Evolutionary conservation across 352 stramenopile genomes (phyloP), one percentile per base, ranked within the genome.

Genomic region (Phytophthora sojae): DNA sequence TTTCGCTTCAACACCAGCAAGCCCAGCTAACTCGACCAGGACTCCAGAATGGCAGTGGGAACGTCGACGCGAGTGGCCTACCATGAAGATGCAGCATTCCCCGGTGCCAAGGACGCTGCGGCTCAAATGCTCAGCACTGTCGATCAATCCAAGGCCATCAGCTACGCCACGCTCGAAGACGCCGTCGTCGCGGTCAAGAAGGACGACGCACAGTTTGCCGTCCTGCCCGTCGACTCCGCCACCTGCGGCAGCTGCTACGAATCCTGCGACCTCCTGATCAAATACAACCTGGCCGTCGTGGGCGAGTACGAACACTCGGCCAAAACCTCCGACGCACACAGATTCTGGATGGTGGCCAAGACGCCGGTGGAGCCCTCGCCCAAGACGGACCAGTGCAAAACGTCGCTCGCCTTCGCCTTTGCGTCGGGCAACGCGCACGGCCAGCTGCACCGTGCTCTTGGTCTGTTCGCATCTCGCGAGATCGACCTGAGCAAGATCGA

Each of bases 151-250:
- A 55, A 77, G 30, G 29, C 60, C 17, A n/a, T 77, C 39, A n/a
- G 12, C 5, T 77, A 62, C 57, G 32, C 52, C 0, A 52, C 65
- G 45, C 58, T 93, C 19, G 80, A 89, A 55, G 80, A 77, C n/a
- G 80, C 77, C n/a, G 84, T 92, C 67, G 59, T 71, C 37, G 84
- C 86, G 5, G 82, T 93, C 0, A 76, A 86, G 45, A 79, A 83
- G 49, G 88, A 90, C 25, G 91, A 99, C 69, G 94, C 80, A 32
- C 91, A 98, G 68, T 98, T 98, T 79, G 96, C 90, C 6, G 89
- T 98, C 25, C 56, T 99, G 4, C 96, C 97, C 3, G 95, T 99
- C 45, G 97, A 99, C 77, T 99, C 99, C 69, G 94, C 91, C 9
- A 77, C 99, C 35, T 93, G 92, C 44, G 97, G 97, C 7, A 98